Conservation (phyloP, 352 stramenopile species). For the Phytopythium boreale region DNA sequence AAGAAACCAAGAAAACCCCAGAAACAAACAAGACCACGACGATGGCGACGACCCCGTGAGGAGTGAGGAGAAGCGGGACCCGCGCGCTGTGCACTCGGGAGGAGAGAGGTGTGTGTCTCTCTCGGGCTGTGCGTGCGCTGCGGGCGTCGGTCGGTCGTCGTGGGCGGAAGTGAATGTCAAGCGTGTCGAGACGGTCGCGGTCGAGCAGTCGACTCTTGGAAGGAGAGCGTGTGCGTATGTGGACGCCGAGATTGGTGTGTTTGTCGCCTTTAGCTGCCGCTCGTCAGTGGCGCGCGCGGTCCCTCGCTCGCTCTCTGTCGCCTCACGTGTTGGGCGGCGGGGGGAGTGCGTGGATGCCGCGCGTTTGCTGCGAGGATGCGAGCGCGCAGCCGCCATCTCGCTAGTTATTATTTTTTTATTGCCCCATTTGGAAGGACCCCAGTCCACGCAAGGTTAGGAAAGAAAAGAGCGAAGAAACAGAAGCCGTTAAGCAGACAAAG, state of each 20-base stretch:
- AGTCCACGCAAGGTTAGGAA: constrained; percentile 5
- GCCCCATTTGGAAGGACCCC: constrained; percentile 9
- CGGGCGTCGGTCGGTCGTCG: not conserved
- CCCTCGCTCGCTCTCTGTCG: not conserved
- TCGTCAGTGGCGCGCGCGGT: not conserved
- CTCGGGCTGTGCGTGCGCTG: not conserved
- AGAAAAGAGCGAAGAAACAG: not conserved
- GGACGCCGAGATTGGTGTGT: constrained; percentile 6
- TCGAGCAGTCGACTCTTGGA: constrained; percentile 6
- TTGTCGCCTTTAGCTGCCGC: constrained; percentile 1
- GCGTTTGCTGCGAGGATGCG: not conserved
- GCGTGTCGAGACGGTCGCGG: constrained; percentile 1
- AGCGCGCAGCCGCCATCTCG: not conserved
- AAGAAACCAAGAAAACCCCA: not conserved
- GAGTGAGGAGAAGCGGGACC: not conserved
- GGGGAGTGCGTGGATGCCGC: not conserved
- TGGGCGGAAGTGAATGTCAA: not conserved
- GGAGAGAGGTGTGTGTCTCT: not conserved
- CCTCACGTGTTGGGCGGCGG: not conserved
- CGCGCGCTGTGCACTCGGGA: not conserved
- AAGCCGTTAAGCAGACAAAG: not conserved
- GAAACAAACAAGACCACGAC: constrained; percentile 5
- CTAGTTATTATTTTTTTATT: constrained; percentile 13
- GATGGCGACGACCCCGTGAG: constrained; percentile 1
- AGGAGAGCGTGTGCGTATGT: constrained; percentile 8